Conservation (phyloP, 2,329 filamentous ascomycete genomes). For the Samsoniella hepiali region DNA sequence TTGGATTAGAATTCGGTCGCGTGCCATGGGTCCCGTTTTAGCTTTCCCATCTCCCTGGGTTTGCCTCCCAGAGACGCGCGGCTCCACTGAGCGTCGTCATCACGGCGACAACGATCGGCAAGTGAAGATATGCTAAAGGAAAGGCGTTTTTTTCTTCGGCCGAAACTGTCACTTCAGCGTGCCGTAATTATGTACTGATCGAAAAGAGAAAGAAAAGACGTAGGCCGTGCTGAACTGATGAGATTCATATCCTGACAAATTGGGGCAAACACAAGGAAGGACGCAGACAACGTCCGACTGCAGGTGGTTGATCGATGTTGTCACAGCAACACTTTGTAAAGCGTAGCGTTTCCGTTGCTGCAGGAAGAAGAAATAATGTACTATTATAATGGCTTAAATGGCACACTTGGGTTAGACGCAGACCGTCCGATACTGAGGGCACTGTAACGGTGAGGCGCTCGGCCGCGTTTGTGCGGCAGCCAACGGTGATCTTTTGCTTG, state of each 20-base stretch:
- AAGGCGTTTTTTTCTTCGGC: no score
- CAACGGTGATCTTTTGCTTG: not conserved
- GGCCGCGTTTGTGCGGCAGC: not conserved
- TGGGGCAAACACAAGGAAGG: not conserved
- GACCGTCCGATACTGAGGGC: no score
- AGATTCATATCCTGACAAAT: conserved; percentile 30
- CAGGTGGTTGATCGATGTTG: no score
- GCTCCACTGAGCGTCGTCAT: conserved; percentile 14
- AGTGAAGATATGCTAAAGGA: not conserved
- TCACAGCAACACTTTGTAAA: no score
- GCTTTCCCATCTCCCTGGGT: not conserved
- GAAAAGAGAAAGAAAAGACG: conserved; percentile 16
- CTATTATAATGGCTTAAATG: no score
- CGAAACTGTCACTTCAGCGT: no score
- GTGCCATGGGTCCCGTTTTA: not conserved
- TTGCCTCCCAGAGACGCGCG: not conserved
- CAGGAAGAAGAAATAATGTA: no score
- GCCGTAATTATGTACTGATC: not conserved
- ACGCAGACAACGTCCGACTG: no score
- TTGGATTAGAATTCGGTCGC: not conserved
- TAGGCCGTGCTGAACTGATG: conserved; percentile 25
- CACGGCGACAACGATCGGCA: not conserved
- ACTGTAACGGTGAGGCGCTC: not conserved
- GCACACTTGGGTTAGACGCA: no score
- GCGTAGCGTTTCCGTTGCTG: no score